Percentiles rank a stretch among this genome's conserved stretches.
Conservation (phyloP, 2,329 filamentous ascomycete genomes). For the Diaporthe capsici region DNA sequence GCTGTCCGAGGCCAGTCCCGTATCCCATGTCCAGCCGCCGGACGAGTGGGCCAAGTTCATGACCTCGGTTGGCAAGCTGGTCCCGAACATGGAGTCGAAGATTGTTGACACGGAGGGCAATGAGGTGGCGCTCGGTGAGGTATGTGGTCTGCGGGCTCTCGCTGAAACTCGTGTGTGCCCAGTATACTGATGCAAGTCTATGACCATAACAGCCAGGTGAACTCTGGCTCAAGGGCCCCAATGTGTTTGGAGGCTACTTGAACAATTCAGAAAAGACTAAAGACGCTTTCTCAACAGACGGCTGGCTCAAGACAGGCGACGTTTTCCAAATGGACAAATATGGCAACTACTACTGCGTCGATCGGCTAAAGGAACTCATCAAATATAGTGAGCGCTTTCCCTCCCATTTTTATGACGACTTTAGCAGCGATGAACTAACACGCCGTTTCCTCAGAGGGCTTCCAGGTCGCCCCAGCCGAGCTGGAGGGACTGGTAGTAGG, state of each 20-base stretch:
- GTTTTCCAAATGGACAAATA: slow-evolving; percentile 83
- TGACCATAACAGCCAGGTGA: slow-evolving; percentile 70
- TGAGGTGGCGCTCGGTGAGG: slow-evolving; percentile 68
- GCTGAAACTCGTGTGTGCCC: background rate
- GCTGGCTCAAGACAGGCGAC: slow-evolving; percentile 93
- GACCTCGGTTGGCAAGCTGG: slow-evolving; percentile 82
- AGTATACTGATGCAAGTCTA: background rate
- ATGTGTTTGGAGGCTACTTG: slow-evolving; percentile 84
- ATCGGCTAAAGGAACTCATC: slow-evolving; percentile 81
- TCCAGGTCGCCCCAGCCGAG: slow-evolving; percentile 79
- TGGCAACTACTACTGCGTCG: slow-evolving; percentile 91
- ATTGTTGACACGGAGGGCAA: slow-evolving; percentile 77
- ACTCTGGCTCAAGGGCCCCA: slow-evolving; percentile 83
- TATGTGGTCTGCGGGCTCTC: slow-evolving; percentile 38
- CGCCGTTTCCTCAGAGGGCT: slow-evolving; percentile 71
- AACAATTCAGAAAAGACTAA: slow-evolving; percentile 80
- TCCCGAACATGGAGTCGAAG: slow-evolving; percentile 85
- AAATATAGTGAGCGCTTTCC: slow-evolving; percentile 64
- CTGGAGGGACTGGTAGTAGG: slow-evolving; percentile 65
- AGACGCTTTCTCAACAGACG: slow-evolving; percentile 80
- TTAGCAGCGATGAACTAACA: background rate
- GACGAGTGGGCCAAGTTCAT: slow-evolving; percentile 82
- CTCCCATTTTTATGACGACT: background rate
- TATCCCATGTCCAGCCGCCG: slow-evolving; percentile 80
- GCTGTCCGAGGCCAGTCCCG: slow-evolving; percentile 87